Conservation (phyloP, 257 asterid genomes). For the Solanum clarkiae region DNA sequence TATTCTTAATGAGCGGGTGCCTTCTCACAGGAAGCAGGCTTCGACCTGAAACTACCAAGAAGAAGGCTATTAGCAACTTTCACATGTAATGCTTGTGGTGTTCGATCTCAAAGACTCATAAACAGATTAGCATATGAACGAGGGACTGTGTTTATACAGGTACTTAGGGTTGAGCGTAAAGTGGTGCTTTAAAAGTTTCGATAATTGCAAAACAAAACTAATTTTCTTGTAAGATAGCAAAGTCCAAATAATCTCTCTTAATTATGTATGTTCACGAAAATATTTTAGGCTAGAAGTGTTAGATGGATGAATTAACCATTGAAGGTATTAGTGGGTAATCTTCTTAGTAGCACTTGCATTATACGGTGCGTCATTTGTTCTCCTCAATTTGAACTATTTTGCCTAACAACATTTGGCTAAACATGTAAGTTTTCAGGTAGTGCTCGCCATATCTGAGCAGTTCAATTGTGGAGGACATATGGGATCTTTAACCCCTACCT, state of each 20-base stretch:
- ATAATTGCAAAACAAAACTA: not conserved
- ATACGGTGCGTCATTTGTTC: not conserved
- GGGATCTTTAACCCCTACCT: not conserved
- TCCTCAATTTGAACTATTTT: not conserved
- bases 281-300: not conserved
- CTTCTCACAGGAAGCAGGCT: slow-evolving; percentile 41
- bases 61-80: slow-evolving; percentile 67
- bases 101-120: slow-evolving; percentile 52
- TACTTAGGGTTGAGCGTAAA: slow-evolving; percentile 4
- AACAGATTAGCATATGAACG: slow-evolving; percentile 91
- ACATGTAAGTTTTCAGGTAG: not conserved
- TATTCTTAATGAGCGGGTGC: not conserved
- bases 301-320: not conserved
- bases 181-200: not conserved
- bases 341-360: not conserved
- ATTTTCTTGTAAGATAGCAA: not conserved
- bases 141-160: slow-evolving; percentile 90
- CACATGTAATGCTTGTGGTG: slow-evolving; percentile 72
- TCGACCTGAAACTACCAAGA: slow-evolving; percentile 76
- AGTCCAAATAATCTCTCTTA: not conserved
- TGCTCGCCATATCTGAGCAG: not conserved
- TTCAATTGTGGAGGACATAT: not conserved
- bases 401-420: not conserved
- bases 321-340: not conserved
- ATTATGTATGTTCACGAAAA: not conserved